Conservation (phyloP, 148 eudicot genomes). For the Rhododendron williamsianum region DNA sequence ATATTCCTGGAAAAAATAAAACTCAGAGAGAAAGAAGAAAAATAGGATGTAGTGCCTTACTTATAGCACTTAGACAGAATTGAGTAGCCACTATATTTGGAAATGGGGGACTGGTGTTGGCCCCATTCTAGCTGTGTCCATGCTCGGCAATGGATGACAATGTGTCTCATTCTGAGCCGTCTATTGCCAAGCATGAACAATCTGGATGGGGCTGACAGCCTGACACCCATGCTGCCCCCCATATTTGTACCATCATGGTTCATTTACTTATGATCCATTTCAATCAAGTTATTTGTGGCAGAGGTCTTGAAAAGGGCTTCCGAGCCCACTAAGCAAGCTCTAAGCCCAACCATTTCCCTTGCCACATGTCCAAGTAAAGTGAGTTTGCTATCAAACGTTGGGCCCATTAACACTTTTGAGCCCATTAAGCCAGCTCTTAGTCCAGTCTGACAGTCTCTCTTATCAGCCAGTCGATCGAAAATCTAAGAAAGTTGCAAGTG, state of each 20-base stretch:
- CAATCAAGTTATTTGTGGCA: neutral
- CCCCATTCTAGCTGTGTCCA: no score
- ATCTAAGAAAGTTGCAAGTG: neutral
- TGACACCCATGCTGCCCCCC: no score
- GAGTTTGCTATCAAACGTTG: neutral
- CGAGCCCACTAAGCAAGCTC: neutral
- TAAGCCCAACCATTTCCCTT: neutral
- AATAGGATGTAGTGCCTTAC: neutral
- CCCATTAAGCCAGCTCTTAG: neutral
- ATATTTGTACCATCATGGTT: neutral
- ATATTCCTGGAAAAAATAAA: neutral
- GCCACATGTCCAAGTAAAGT: neutral
- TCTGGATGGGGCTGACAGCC: no score
- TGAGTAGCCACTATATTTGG: neutral
- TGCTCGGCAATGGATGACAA: no score
- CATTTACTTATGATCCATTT: neutral
- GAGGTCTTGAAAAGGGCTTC: neutral
- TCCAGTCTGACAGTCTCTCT: neutral
- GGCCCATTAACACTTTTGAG: neutral
- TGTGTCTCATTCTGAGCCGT: no score
- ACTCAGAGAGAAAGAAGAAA: neutral
- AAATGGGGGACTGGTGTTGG: no score
- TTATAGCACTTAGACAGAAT: neutral
- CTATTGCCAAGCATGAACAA: no score
- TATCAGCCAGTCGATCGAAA: slow-evolving; percentile 4